Percentiles rank a stretch among this genome's conserved stretches.
phyloP scores from a whole-genome alignment of 106 monocot genomes.

The Triglochin maritima region DNA sequence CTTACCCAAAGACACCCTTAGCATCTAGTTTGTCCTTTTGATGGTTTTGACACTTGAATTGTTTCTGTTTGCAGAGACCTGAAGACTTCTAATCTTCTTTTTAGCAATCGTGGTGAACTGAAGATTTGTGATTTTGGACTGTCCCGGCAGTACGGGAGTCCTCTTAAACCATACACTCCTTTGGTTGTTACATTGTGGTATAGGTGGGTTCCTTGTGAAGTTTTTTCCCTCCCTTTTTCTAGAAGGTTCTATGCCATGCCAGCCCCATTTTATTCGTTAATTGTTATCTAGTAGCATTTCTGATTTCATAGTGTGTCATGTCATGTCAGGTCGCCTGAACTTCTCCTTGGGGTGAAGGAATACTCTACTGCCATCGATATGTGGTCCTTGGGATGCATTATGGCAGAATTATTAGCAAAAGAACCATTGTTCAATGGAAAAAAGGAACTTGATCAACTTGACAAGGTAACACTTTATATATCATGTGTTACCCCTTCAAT shows the following conservation, averaged over 20 bases:
- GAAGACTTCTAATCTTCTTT: slow-evolving; percentile 79
- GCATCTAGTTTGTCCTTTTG: background rate
- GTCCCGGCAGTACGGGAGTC: slow-evolving; percentile 89
- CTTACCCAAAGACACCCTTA: too few species aligned
- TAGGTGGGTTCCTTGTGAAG: slow-evolving; percentile 31
- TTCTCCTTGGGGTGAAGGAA: slow-evolving; percentile 70
- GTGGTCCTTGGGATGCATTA: slow-evolving; percentile 94
- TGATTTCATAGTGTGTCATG: background rate
- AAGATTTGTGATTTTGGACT: slow-evolving; percentile 95
- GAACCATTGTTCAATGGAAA: slow-evolving; percentile 76
- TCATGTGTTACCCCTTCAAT: background rate
- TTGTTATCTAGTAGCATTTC: background rate
- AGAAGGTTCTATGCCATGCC: background rate
- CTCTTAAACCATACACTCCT: slow-evolving; percentile 76
- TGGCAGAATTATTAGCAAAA: slow-evolving; percentile 85
- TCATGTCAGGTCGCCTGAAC: slow-evolving; percentile 67
- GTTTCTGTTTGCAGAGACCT: slow-evolving; percentile 44
- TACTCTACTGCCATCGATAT: slow-evolving; percentile 91
- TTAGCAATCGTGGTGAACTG: slow-evolving; percentile 81
- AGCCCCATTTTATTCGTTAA: background rate
- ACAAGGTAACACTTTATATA: slow-evolving; percentile 39
- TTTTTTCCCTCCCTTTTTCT: background rate
- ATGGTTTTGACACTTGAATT: background rate
- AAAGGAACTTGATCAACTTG: slow-evolving; percentile 76
- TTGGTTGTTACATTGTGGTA: slow-evolving; percentile 96